These are phyloP conservation scores for Fusarium algeriense DNA, from an alignment of 2,329 filamentous ascomycete genomes.

Conservation along the genomic window DNA sequence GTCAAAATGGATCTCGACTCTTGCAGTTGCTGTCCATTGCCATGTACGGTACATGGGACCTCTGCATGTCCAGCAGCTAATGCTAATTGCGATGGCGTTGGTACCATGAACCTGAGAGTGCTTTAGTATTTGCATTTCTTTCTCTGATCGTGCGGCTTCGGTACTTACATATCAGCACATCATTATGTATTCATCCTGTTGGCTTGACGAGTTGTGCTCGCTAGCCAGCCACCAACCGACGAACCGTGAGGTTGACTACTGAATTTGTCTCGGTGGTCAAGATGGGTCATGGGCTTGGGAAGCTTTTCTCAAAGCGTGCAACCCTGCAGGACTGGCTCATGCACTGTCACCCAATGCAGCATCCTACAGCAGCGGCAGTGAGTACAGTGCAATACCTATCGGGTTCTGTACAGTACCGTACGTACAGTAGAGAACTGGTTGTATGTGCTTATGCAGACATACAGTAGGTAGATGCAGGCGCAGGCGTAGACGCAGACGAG, in stretches of 20 bases:
- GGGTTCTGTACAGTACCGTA: background rate
- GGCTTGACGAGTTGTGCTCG: constrained; percentile 25
- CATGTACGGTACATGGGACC: background rate
- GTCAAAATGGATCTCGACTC: constrained; percentile 33
- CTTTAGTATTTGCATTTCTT: constrained; percentile 23
- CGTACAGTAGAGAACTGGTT: background rate
- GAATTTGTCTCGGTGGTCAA: constrained; percentile 26
- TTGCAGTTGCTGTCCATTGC: constrained; percentile 11
- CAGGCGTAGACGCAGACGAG: constrained; percentile 31
- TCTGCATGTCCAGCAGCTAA: constrained; percentile 11
- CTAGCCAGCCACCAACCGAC: constrained; percentile 16
- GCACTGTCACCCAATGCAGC: constrained; percentile 40
- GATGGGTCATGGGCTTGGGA: constrained; percentile 35
- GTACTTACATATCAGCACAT: background rate
- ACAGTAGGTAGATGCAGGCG: background rate
- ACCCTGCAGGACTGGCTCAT: constrained; percentile 43
- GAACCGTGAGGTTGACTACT: constrained; percentile 20
- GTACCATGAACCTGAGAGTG: constrained; percentile 14
- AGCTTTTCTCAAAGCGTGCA: constrained; percentile 43
- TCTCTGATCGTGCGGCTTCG: background rate
- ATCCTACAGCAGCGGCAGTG: constrained; percentile 33
- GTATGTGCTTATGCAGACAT: background rate
- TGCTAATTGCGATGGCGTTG: constrained; percentile 1
- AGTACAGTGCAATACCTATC: background rate
- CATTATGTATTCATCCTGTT: constrained; percentile 16